These are phyloP conservation scores for Taphrina betulina DNA, from an alignment of 1,139 yeast species.

Conservation along the genomic window DNA sequence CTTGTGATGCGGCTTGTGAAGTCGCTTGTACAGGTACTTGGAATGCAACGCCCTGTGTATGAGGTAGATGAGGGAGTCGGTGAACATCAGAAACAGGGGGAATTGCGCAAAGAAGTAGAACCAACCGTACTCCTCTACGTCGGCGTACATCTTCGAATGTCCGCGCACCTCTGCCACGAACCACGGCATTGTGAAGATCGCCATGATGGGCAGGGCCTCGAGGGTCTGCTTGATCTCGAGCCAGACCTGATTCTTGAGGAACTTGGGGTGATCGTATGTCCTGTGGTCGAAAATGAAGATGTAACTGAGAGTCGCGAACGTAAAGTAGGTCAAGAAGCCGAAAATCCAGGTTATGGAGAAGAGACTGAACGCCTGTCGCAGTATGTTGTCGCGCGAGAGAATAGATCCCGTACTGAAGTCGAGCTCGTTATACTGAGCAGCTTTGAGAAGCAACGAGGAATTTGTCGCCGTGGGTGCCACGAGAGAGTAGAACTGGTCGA, in stretches of 20 bases:
- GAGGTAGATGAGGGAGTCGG: slow-evolving; percentile 87
- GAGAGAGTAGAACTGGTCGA: slow-evolving; percentile 16
- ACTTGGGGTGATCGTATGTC: slow-evolving; percentile 92
- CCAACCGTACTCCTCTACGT: slow-evolving; percentile 66
- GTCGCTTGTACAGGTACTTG: slow-evolving; percentile 76
- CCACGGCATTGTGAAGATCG: slow-evolving; percentile 81
- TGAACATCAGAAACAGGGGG: slow-evolving; percentile 79
- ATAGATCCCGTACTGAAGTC: slow-evolving; percentile 8
- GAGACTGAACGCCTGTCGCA: slow-evolving; percentile 70
- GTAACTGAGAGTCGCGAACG: slow-evolving; percentile 75
- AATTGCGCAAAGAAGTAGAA: slow-evolving; percentile 62
- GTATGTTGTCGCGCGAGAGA: slow-evolving; percentile 58
- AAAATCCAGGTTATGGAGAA: slow-evolving; percentile 73
- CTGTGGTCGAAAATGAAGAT: slow-evolving; percentile 76
- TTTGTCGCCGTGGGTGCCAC: slow-evolving; percentile 17
- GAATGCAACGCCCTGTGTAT: slow-evolving; percentile 91
- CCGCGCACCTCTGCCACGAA: slow-evolving; percentile 82
- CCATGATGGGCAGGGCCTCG: slow-evolving; percentile 85
- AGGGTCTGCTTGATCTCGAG: slow-evolving; percentile 77
- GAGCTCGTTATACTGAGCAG: slow-evolving; percentile 14
- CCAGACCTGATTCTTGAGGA: slow-evolving; percentile 84
- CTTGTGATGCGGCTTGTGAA: slow-evolving; percentile 99
- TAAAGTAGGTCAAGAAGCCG: slow-evolving; percentile 77
- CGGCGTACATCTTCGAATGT: slow-evolving; percentile 71
- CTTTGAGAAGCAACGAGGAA: slow-evolving; percentile 9